A percentile compares a stretch with the other conserved stretches of the same genome.
Evolutionary conservation across 805 yeast genomes (phyloP).

Genomic region (Candida andamanensis): DNA sequence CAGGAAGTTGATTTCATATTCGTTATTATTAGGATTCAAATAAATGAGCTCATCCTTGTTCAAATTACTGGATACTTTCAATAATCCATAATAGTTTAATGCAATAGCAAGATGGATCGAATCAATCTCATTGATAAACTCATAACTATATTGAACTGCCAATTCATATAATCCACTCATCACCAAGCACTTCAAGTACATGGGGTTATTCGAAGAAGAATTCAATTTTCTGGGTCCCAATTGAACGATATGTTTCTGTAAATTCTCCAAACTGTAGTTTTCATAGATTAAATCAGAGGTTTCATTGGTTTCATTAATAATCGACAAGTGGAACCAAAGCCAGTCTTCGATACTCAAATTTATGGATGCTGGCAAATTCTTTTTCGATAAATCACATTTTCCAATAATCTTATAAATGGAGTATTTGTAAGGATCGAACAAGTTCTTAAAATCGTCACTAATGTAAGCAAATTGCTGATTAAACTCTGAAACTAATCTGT

Average conservation of each 20-base stretch:
- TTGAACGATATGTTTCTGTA: slow-evolving; percentile 65
- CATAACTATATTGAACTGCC: slow-evolving; percentile 63
- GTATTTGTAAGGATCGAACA: slow-evolving; percentile 81
- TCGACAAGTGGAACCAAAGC: slow-evolving; percentile 89
- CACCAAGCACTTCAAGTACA: slow-evolving; percentile 69
- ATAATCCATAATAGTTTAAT: slow-evolving; percentile 64
- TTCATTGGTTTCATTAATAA: slow-evolving; percentile 48
- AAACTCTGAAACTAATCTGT: slow-evolving; percentile 73
- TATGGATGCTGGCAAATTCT: slow-evolving; percentile 61
- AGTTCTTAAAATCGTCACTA: slow-evolving; percentile 40
- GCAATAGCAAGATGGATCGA: slow-evolving; percentile 88
- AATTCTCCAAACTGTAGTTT: slow-evolving; percentile 63
- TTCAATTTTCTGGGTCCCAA: slow-evolving; percentile 73
- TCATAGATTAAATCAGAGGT: slow-evolving; percentile 60
- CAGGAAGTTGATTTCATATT: slow-evolving; percentile 45
- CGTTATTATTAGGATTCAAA: slow-evolving; percentile 24
- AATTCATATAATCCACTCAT: slow-evolving; percentile 77
- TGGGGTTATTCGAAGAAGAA: slow-evolving; percentile 56
- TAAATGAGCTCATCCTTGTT: slow-evolving; percentile 32
- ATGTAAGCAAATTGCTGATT: slow-evolving; percentile 71
- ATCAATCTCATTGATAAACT: slow-evolving; percentile 65
- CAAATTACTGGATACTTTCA: slow-evolving; percentile 42
- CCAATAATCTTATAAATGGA: slow-evolving; percentile 90
- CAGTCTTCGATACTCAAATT: slow-evolving; percentile 86
- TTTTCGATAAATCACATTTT: slow-evolving; percentile 72